phyloP scores from a whole-genome alignment of 2,329 filamentous ascomycete genomes.

The Alternaria brassicae region DNA sequence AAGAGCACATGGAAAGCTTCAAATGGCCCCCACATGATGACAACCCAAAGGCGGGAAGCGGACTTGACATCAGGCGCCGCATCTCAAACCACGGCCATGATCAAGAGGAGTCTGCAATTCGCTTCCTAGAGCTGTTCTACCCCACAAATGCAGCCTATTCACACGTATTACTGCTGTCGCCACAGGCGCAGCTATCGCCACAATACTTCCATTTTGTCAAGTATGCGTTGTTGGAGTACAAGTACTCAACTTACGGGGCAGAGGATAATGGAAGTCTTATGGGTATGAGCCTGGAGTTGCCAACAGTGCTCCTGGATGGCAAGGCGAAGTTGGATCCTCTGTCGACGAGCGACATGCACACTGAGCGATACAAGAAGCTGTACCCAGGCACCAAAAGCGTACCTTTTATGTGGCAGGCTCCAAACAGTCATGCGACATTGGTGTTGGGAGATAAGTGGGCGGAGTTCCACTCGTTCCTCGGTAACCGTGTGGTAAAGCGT shows the following conservation, averaged over 20 bases:
- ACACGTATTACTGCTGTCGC: constrained; percentile 84
- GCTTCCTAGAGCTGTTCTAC: constrained; percentile 88
- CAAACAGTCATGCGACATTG: constrained; percentile 80
- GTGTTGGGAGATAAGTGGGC: constrained; percentile 87
- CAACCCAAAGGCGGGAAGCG: constrained; percentile 44
- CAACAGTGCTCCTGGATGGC: constrained; percentile 68
- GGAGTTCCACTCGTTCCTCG: constrained; percentile 82
- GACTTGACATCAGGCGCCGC: constrained; percentile 75
- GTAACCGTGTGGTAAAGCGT: constrained; percentile 61
- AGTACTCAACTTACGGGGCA: constrained; percentile 66
- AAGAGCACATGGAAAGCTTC: constrained; percentile 68
- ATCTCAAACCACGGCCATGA: constrained; percentile 67
- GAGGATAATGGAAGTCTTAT: constrained; percentile 66
- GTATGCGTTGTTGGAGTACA: constrained; percentile 78
- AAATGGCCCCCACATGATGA: constrained; percentile 67
- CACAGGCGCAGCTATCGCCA: constrained; percentile 79
- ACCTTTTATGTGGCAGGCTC: constrained; percentile 84
- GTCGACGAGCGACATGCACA: constrained; percentile 46
- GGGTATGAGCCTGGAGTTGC: constrained; percentile 81
- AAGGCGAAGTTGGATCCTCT: constrained; percentile 63
- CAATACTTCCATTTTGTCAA: constrained; percentile 88
- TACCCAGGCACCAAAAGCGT: constrained; percentile 49
- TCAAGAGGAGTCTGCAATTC: constrained; percentile 74
- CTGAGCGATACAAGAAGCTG: constrained; percentile 36
- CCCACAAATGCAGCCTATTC: constrained; percentile 68